These are phyloP conservation scores for Magnaporthiopsis rhizophila DNA, from an alignment of 2,329 filamentous ascomycete species.

Conservation along the genomic window DNA sequence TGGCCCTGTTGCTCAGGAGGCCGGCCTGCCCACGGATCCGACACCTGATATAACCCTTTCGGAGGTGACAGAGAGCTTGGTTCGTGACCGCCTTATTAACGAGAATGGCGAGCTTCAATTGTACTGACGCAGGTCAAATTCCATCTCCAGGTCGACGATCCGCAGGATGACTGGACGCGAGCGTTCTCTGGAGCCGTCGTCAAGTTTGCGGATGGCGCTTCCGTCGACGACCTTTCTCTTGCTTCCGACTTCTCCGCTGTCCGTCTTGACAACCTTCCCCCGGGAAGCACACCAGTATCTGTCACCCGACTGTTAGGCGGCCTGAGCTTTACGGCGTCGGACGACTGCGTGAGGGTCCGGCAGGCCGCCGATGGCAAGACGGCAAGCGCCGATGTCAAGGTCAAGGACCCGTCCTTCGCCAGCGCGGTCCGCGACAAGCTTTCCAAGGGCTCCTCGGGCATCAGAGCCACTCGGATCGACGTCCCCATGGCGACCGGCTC, in stretches of 20 bases:
- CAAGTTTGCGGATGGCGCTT: slow-evolving; percentile 24
- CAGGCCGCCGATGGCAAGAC: neutral
- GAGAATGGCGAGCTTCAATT: too few relatives aligned
- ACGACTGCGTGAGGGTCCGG: slow-evolving; percentile 12
- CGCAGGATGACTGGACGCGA: slow-evolving; percentile 10
- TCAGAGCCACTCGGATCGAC: slow-evolving; percentile 9
- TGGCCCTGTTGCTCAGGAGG: neutral
- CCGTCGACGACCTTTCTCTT: slow-evolving; percentile 20
- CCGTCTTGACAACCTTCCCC: slow-evolving; percentile 22
- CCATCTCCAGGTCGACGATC: slow-evolving; percentile 6
- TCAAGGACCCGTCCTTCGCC: slow-evolving; percentile 20
- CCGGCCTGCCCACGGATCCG: neutral
- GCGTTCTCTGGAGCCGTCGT: slow-evolving; percentile 20
- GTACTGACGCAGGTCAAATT: too few relatives aligned
- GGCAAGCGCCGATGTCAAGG: slow-evolving; percentile 16
- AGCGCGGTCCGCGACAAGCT: slow-evolving; percentile 13
- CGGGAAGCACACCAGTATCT: slow-evolving; percentile 10
- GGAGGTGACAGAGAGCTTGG: too few relatives aligned
- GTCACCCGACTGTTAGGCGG: slow-evolving; percentile 16
- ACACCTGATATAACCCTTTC: neutral
- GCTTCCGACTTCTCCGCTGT: slow-evolving; percentile 29
- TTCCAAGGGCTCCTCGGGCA: neutral
- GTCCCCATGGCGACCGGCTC: slow-evolving; percentile 17
- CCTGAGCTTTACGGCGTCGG: slow-evolving; percentile 10
- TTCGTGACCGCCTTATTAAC: too few relatives aligned